Percentiles rank a stretch among this genome's conserved stretches.
These are phyloP conservation scores for Gloeostereum incarnatum DNA, from an alignment of 768 basidiomycete genomes.

Conservation along the genomic window DNA sequence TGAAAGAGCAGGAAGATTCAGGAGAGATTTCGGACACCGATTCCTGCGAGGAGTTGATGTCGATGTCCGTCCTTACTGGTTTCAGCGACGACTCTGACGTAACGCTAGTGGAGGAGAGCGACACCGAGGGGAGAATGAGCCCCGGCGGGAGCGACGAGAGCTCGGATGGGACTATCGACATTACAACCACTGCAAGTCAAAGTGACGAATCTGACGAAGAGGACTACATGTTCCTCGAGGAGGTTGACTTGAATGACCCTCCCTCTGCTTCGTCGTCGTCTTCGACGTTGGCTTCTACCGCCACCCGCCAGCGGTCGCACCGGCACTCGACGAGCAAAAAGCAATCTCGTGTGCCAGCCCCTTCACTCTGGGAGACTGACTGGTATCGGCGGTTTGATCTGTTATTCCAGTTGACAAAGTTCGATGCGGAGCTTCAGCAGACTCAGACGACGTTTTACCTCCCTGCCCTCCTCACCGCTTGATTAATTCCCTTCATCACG, in stretches of 20 bases:
- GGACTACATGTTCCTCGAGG: constrained; percentile 6
- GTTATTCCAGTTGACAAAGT: constrained; percentile 31
- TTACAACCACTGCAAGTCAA: too few species aligned
- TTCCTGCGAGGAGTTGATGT: neutral
- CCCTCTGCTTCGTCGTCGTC: neutral
- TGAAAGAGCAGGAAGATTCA: constrained; percentile 1
- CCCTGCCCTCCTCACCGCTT: too few species aligned
- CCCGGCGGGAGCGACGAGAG: constrained; percentile 25
- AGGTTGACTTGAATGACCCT: neutral
- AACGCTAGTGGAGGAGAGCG: constrained; percentile 50
- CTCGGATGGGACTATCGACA: too few species aligned
- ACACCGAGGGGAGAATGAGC: too few species aligned
- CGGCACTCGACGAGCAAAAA: constrained; percentile 3
- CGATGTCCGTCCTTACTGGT: constrained; percentile 8
- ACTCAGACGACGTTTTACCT: too few species aligned
- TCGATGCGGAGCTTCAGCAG: constrained; percentile 14
- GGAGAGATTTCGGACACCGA: neutral
- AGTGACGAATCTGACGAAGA: constrained; percentile 9
- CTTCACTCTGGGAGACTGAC: constrained; percentile 29
- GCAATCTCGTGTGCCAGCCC: constrained; percentile 2
- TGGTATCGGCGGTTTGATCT: constrained; percentile 51
- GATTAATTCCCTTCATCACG: too few species aligned
- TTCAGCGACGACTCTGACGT: constrained; percentile 44
- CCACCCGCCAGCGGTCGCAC: too few species aligned
- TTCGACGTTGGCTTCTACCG: too few species aligned